Evolutionary conservation across 352 stramenopile species (phyloP).

Genomic region (Globisporangium mamillatum): DNA sequence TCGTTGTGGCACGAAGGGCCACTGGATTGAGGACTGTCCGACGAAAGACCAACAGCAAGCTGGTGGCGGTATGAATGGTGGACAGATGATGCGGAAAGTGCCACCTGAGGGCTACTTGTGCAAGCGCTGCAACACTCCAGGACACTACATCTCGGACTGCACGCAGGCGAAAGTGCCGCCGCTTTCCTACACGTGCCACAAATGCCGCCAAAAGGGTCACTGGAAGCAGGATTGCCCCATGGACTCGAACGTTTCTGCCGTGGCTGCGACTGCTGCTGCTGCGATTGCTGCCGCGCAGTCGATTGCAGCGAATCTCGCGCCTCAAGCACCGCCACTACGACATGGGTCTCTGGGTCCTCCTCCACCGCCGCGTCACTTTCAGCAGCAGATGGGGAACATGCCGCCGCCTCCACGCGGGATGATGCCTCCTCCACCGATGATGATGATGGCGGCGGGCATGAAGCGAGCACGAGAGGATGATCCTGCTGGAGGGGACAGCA

Average conservation of each 20-base stretch:
- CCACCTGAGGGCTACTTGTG: constrained; percentile 81
- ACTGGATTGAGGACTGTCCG: constrained; percentile 88
- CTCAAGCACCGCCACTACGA: constrained; percentile 3
- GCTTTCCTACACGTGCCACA: constrained; percentile 82
- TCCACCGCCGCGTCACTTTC: constrained; percentile 41
- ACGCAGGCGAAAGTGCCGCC: constrained; percentile 81
- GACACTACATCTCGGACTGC: constrained; percentile 87
- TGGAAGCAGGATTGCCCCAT: constrained; percentile 88
- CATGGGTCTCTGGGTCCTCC: constrained; percentile 24
- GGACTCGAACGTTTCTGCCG: constrained; percentile 56
- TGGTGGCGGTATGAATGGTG: constrained; percentile 15
- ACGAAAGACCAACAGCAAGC: constrained; percentile 69
- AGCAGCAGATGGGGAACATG: constrained; percentile 39
- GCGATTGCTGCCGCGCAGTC: constrained; percentile 27
- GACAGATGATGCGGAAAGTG: constrained; percentile 28
- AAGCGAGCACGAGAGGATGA: constrained; percentile 19
- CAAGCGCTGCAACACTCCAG: constrained; percentile 83
- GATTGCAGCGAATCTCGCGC: constrained; percentile 11
- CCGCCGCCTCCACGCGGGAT: constrained; percentile 32
- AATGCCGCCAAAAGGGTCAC: constrained; percentile 84
- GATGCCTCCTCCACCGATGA: constrained; percentile 19
- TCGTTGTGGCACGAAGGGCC: constrained; percentile 77
- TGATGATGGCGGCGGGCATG: constrained; percentile 18
- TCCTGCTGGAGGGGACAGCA: neutral
- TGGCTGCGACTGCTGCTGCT: constrained; percentile 40